Evolutionary conservation across 1,139 yeast species (phyloP).

Genomic region (Blastobotrys arbuscula): DNA sequence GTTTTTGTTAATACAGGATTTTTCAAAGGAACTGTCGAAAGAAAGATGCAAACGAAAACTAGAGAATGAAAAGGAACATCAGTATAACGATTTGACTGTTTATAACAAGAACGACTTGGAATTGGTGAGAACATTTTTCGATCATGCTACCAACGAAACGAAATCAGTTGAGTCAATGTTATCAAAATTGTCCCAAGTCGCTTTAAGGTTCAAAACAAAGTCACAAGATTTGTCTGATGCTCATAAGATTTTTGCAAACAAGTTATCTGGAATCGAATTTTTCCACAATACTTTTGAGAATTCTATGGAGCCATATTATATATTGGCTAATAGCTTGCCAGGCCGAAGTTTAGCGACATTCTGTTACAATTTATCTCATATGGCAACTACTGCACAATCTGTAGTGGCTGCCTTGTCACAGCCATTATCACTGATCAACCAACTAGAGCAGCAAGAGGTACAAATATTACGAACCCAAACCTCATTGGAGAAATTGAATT

Average conservation of each 20-base stretch:
- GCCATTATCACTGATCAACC: constrained; percentile 25
- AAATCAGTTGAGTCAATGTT: constrained; percentile 17
- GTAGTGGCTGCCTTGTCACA: constrained; percentile 22
- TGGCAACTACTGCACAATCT: constrained; percentile 20
- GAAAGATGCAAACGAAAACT: constrained; percentile 34
- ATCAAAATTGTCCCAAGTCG: constrained; percentile 16
- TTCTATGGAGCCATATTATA: constrained; percentile 15
- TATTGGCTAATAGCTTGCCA: constrained; percentile 13
- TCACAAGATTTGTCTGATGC: constrained; percentile 22
- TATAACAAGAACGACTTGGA: constrained; percentile 25
- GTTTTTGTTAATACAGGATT: constrained; percentile 39
- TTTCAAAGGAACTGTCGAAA: constrained; percentile 32
- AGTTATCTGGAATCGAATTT: constrained; percentile 19
- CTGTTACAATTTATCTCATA: constrained; percentile 15
- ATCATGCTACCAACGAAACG: constrained; percentile 26
- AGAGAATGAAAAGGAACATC: constrained; percentile 32
- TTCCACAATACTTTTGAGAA: constrained; percentile 10
- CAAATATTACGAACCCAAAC: constrained; percentile 22
- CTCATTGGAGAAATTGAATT: constrained; percentile 26
- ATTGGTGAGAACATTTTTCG: constrained; percentile 24
- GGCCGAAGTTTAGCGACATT: constrained; percentile 14
- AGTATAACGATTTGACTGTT: constrained; percentile 25
- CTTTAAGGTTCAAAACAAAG: constrained; percentile 22
- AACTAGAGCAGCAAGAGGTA: constrained; percentile 23
- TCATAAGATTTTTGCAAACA: constrained; percentile 19